These are phyloP conservation scores for Cytospora leucostoma DNA, from an alignment of 2,329 filamentous ascomycete species.

Conservation along the genomic window DNA sequence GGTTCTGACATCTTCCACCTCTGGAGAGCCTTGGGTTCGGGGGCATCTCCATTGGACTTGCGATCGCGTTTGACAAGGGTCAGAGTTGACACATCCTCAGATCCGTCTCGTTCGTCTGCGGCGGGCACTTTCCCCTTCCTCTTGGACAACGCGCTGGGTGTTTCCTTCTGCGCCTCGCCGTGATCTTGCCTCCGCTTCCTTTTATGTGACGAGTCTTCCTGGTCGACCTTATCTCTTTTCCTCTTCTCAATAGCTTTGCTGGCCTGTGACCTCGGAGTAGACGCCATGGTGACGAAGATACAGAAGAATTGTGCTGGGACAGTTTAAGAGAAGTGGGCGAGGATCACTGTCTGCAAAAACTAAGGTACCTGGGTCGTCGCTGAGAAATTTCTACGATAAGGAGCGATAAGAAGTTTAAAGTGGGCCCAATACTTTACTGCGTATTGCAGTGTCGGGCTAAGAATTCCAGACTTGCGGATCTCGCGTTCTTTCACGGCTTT, in stretches of 20 bases:
- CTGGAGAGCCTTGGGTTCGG: conserved; percentile 10
- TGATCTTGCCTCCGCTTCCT: conserved; percentile 28
- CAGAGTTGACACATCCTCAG: background rate
- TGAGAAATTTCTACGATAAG: conserved; percentile 30
- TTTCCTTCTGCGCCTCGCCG: conserved; percentile 16
- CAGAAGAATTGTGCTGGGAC: conserved; percentile 11
- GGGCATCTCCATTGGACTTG: conserved; percentile 3
- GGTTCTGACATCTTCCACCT: conserved; percentile 63
- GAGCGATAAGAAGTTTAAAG: conserved; percentile 28
- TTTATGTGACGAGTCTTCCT: conserved; percentile 28
- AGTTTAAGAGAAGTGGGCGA: conserved; percentile 3
- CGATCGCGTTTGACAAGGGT: conserved; percentile 3
- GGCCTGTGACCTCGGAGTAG: conserved; percentile 25
- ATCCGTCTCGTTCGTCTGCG: conserved; percentile 25
- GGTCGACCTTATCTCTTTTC: conserved; percentile 29
- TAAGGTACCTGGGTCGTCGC: conserved; percentile 15
- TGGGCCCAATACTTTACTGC: conserved; percentile 17
- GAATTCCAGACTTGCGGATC: conserved; percentile 41
- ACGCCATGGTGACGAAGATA: conserved; percentile 24
- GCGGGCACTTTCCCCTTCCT: conserved; percentile 15
- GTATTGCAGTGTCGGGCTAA: conserved; percentile 26
- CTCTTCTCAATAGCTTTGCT: conserved; percentile 27
- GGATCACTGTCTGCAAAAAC: conserved; percentile 31
- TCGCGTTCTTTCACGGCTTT: background rate
- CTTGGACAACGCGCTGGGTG: conserved; percentile 17